These are phyloP conservation scores for Periglandula ipomoeae DNA, from an alignment of 2,329 filamentous ascomycete species.

Conservation along the genomic window DNA sequence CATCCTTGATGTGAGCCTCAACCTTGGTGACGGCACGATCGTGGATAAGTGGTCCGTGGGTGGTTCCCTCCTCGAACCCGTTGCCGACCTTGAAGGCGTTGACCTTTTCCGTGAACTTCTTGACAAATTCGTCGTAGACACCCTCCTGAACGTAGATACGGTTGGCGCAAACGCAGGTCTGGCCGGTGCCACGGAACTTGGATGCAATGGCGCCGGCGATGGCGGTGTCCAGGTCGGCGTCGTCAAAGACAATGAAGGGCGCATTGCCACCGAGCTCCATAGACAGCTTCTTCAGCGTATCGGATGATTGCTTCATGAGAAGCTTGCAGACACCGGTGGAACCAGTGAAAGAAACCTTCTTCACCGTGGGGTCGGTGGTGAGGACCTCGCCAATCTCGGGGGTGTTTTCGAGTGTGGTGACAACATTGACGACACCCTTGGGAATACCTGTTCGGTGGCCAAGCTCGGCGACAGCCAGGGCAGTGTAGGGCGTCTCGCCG, in stretches of 20 bases:
- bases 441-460: slow-evolving; percentile 82
- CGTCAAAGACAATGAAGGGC: slow-evolving; percentile 94
- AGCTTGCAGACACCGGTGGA: slow-evolving; percentile 60
- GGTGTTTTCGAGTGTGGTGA: slow-evolving; percentile 74
- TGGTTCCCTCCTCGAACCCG: slow-evolving; percentile 61
- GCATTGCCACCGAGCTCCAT: slow-evolving; percentile 93
- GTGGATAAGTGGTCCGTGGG: slow-evolving; percentile 80
- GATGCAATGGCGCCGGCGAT: slow-evolving; percentile 74
- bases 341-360: slow-evolving; percentile 92
- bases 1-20: slow-evolving; percentile 70
- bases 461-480: slow-evolving; percentile 79
- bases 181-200: slow-evolving; percentile 91
- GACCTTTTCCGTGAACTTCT: slow-evolving; percentile 62
- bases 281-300: slow-evolving; percentile 73
- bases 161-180: slow-evolving; percentile 91
- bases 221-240: slow-evolving; percentile 79
- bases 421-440: slow-evolving; percentile 80
- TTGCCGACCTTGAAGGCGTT: slow-evolving; percentile 65
- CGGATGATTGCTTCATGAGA: slow-evolving; percentile 82
- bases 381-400: slow-evolving; percentile 67
- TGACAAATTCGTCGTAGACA: slow-evolving; percentile 67
- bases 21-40: slow-evolving; percentile 73
- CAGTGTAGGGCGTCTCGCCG: slow-evolving; percentile 84
- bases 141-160: slow-evolving; percentile 70
- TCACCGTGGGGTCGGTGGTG: slow-evolving; percentile 62